phyloP scores from a whole-genome alignment of 2,329 filamentous ascomycete genomes.

The Phialemoniopsis sp. region DNA sequence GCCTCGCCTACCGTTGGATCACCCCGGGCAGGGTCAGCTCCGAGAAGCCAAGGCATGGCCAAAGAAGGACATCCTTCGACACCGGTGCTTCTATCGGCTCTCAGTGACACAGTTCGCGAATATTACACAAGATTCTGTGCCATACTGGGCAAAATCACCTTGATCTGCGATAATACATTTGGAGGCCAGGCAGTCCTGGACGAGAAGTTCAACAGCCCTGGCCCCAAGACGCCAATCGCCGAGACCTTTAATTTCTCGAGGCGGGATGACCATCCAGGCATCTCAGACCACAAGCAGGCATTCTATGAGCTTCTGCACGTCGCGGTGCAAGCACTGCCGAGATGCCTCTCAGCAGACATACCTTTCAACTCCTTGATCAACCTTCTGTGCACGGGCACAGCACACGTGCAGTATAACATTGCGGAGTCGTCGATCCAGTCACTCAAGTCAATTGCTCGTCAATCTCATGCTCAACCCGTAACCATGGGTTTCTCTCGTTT shows the following conservation, averaged over 20 bases:
- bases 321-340: constrained; percentile 88
- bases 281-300: constrained; percentile 80
- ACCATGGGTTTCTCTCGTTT: constrained; percentile 95
- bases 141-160: constrained; percentile 90
- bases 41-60: constrained; percentile 17
- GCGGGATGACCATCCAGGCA: constrained; percentile 70
- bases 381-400: constrained; percentile 90
- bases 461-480: constrained; percentile 90
- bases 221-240: constrained; percentile 90
- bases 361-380: constrained; percentile 94
- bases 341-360: constrained; percentile 88
- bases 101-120: constrained; percentile 75
- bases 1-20: constrained; percentile 46
- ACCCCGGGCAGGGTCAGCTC: constrained; percentile 17
- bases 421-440: constrained; percentile 89
- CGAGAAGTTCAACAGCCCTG: constrained; percentile 84
- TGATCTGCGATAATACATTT: constrained; percentile 95
- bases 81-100: constrained; percentile 54
- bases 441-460: constrained; percentile 89
- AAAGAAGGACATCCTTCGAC: constrained; percentile 64
- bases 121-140: constrained; percentile 92
- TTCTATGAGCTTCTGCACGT: constrained; percentile 96
- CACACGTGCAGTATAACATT: constrained; percentile 90
- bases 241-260: constrained; percentile 90
- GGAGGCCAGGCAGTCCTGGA: constrained; percentile 92